phyloP scores from a whole-genome alignment of 2,329 filamentous ascomycete species.

The Diaporthe australafricana region DNA sequence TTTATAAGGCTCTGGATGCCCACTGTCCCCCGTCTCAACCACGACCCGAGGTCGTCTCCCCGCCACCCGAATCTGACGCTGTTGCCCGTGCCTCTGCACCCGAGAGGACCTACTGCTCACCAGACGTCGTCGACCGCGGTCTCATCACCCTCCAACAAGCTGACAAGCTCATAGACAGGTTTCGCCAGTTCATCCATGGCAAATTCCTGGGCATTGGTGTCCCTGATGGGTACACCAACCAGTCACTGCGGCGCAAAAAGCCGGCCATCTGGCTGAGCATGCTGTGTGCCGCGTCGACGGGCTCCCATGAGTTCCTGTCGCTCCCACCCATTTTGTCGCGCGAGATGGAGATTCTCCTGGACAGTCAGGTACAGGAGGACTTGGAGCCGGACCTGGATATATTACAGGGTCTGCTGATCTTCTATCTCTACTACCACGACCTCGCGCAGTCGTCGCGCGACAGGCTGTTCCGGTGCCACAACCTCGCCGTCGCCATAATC shows the following conservation, averaged over 20 bases:
- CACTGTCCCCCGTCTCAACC: too few relatives aligned
- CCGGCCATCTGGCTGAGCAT: constrained; percentile 34
- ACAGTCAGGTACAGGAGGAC: background rate
- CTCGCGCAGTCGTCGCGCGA: background rate
- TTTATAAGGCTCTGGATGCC: background rate
- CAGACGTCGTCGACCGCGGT: constrained; percentile 33
- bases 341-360: constrained; percentile 21
- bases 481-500: background rate
- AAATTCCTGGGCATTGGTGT: constrained; percentile 22
- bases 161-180: constrained; percentile 19
- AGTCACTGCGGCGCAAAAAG: constrained; percentile 12
- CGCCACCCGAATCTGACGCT: background rate
- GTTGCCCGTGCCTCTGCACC: background rate
- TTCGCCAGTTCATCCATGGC: constrained; percentile 18
- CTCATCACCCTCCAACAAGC: constrained; percentile 18
- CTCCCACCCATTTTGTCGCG: background rate
- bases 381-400: constrained; percentile 21
- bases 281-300: constrained; percentile 31
- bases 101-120: too few relatives aligned
- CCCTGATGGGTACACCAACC: background rate
- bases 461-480: background rate
- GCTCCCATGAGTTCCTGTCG: constrained; percentile 12
- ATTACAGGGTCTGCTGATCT: constrained; percentile 23
- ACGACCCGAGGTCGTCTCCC: background rate
- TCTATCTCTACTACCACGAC: constrained; percentile 18